Conservation (phyloP, 164 flowering plant genomes). For the Sedum album region DNA sequence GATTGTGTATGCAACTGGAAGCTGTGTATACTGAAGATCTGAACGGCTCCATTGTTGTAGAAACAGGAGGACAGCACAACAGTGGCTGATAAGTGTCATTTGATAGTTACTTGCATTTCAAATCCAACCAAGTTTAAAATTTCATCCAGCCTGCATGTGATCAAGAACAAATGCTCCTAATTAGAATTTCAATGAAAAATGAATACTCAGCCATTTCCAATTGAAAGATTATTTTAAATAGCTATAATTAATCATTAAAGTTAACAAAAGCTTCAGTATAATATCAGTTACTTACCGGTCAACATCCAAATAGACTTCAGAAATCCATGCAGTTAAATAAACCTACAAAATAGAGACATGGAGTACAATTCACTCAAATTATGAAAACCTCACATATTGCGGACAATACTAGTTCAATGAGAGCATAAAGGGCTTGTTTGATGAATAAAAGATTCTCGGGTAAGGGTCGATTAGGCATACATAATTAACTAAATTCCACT, state of each 20-base stretch:
- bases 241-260: background rate
- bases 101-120: background rate
- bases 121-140: background rate
- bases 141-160: slow-evolving; percentile 1
- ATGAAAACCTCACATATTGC: background rate
- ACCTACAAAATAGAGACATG: slow-evolving; percentile 37
- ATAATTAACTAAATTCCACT: background rate
- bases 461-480: background rate
- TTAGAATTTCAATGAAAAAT: background rate
- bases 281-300: slow-evolving; percentile 30
- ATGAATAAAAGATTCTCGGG: background rate
- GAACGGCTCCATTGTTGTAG: background rate
- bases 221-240: background rate
- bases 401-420: background rate
- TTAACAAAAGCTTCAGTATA: background rate
- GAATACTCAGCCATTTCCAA: background rate
- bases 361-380: background rate
- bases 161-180: background rate
- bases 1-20: background rate
- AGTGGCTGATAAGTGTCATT: background rate
- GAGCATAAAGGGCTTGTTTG: background rate
- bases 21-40: background rate
- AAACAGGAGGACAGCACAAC: background rate
- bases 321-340: slow-evolving; percentile 63
- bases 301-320: slow-evolving; percentile 51